A percentile compares a stretch with the other conserved stretches of the same genome.
These are phyloP conservation scores for Cerrena zonata DNA, from an alignment of 1,284 basidiomycete species.

Conservation along the genomic window DNA sequence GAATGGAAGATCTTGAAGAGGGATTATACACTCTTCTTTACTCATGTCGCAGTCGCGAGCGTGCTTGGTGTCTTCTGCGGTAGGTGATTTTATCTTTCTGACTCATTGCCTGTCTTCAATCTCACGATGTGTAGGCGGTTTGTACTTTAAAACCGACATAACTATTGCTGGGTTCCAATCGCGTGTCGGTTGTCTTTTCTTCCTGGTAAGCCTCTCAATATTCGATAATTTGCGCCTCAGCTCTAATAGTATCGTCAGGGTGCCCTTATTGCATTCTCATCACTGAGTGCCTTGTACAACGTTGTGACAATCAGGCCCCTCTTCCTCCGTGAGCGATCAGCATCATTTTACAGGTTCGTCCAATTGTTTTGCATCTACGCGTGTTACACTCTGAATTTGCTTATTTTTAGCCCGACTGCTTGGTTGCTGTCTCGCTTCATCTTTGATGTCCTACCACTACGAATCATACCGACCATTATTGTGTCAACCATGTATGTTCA, in stretches of 20 bases:
- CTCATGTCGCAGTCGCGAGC: slow-evolving; percentile 65
- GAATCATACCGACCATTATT: slow-evolving; percentile 79
- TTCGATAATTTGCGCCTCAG: too few relatives aligned
- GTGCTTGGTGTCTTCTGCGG: slow-evolving; percentile 78
- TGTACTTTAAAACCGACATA: slow-evolving; percentile 74
- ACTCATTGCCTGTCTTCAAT: not conserved
- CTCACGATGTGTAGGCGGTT: slow-evolving; percentile 54
- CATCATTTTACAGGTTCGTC: slow-evolving; percentile 66
- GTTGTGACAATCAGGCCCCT: slow-evolving; percentile 74
- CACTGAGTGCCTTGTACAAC: slow-evolving; percentile 82
- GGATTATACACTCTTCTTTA: slow-evolving; percentile 78
- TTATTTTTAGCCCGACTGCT: slow-evolving; percentile 58
- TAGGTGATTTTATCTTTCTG: slow-evolving; percentile 25
- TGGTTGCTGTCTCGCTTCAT: slow-evolving; percentile 82
- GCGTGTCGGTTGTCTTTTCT: slow-evolving; percentile 84
- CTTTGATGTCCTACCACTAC: slow-evolving; percentile 80
- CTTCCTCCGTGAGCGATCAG: slow-evolving; percentile 82
- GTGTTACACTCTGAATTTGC: not conserved
- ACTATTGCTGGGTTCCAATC: slow-evolving; percentile 90
- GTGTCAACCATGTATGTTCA: slow-evolving; percentile 66
- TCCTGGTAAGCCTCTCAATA: slow-evolving; percentile 64
- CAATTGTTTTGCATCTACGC: not conserved
- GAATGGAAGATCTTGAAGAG: slow-evolving; percentile 79
- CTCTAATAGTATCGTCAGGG: slow-evolving; percentile 57
- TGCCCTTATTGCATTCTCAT: slow-evolving; percentile 80